Base-by-base conservation (phyloP, 345 rosid species). In the Hibiscus mutabilis region DNA sequence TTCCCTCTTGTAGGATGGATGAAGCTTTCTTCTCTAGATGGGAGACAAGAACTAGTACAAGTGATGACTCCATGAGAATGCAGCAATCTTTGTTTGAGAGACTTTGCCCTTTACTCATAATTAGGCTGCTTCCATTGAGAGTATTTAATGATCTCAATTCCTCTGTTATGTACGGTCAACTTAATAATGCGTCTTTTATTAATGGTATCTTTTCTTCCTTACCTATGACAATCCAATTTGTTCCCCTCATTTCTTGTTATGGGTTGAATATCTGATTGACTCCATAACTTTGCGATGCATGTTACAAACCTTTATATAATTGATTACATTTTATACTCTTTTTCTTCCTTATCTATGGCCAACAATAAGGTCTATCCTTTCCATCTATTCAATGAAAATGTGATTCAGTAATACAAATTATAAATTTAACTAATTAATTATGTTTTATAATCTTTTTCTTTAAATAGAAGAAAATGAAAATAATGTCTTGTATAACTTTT, bases 71-170 rank as follows among this genome's bases (percentile, higher is more conserved):
- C 3, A 31, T 66, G 70, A 74, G 56, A 68, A 72, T 79, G 77
- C 86, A 85, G 76, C 86, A 80, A 65, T 77, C 72, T 68, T 80
- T 93, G 46, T 93, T 88, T 87, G 87, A 85, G 66, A 90, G 79
- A 66, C 96, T 93, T 66, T 91, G 92, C 82, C 98, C 98, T 5
- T 68, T 93, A 73, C 98, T 93, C 71, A 75, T 93, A 60, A 75
- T 93, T 72, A 86, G 91, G 78, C 64, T 93, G 70, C 98, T 93
- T 82, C 98, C 98, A 6, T 73, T 91, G 70, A 82, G 88, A 82
- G 86, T 93, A 60, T 93, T 93, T 78, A 74, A 85, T 67, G 79
- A 86, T 81, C 80, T 86, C 73, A 76, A 74, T 65, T 84, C 84
- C 19, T 77, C 82, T 70, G 60, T 79, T 51, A 46, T 89, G 81